Percentiles rank a stretch among this genome's conserved stretches.
These are phyloP conservation scores for Fusarium sp. DNA, from an alignment of 2,329 filamentous ascomycete species.

Conservation along the genomic window DNA sequence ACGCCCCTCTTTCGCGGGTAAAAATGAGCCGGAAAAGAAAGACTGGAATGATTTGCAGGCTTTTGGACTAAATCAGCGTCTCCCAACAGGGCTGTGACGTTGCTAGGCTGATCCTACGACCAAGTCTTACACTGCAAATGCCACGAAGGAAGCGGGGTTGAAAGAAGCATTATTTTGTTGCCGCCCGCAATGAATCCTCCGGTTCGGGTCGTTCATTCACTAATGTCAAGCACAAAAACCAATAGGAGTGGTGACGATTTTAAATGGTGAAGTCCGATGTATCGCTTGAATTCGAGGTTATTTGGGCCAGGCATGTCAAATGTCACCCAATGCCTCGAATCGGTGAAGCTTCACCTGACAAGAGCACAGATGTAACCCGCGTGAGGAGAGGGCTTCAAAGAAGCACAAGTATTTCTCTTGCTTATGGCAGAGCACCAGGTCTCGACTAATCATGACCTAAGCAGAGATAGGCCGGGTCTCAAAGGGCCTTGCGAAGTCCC, in stretches of 20 bases:
- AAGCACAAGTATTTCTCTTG: background rate
- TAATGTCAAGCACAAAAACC: too few relatives aligned
- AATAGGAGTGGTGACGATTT: too few relatives aligned
- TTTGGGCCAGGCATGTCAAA: background rate
- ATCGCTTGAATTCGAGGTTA: too few relatives aligned
- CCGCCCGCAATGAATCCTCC: background rate
- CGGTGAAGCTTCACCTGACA: background rate
- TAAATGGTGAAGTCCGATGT: too few relatives aligned
- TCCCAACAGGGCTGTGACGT: background rate
- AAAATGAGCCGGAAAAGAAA: background rate
- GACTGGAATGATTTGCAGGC: background rate
- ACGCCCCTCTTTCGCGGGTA: background rate
- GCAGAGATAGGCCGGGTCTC: background rate
- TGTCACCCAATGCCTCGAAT: background rate
- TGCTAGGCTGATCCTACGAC: background rate
- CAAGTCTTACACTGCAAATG: background rate
- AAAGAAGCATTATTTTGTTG: background rate
- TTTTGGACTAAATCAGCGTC: background rate
- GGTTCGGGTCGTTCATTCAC: background rate
- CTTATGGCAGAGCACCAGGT: fast-evolving
- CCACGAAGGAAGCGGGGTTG: background rate
- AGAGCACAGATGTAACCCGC: background rate
- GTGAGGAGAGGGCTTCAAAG: too few relatives aligned
- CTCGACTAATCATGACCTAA: background rate
- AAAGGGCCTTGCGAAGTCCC: slow-evolving; percentile 48